Evolutionary conservation across 208 protist genomes (phyloP), one percentile per base, ranked within the genome.

Genomic region (Kentomonas sorsogonicus): DNA sequence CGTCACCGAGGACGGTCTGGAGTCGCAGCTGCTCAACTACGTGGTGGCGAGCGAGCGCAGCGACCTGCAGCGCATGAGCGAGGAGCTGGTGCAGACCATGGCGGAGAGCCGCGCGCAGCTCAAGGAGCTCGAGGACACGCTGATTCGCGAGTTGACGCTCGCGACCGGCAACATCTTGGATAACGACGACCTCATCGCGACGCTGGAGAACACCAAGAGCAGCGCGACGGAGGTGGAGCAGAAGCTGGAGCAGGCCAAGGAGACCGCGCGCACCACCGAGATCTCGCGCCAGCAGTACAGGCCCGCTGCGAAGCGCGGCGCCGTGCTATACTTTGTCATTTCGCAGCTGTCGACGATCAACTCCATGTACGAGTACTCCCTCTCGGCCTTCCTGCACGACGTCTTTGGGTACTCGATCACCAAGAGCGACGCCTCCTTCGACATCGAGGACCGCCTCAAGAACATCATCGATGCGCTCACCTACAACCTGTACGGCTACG

Each of bases 351-450:
- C 91, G 2, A 83, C 73, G 2, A 97, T 99, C 66, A 98, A 98
- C 70, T 78, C 86, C 44, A 99, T 99, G 98, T 99, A 99, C 75
- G 97, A 99, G 79, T 99, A 99, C 77, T 99, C 98, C n/a, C 89
- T 99, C 23, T 81, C 79, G 26, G 85, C 98, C 18, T 99, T 98
- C 63, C 63, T 98, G 41, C 77, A 95, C 66, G 96, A 98, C 45
- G 93, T 99, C 13, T 99, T 99, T 78, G 83, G 86, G 20, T 91
- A 95, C 57, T 97, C 96, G 22, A 95, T 99, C 46, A 78, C 84
- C 9, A 89, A 94, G 67, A 93, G 93, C 60, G 84, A 96, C 63
- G 74, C 81, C 7, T 94, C 89, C 20, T 96, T 94, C 72, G 77
- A 97, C 68, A 83, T 93, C 85, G 63, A 89, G 50, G 85, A 96